A percentile compares a stretch with the other conserved stretches of the same genome.
phyloP scores from a whole-genome alignment of 1,284 basidiomycete genomes.

The Anthracocystis walkeri region DNA sequence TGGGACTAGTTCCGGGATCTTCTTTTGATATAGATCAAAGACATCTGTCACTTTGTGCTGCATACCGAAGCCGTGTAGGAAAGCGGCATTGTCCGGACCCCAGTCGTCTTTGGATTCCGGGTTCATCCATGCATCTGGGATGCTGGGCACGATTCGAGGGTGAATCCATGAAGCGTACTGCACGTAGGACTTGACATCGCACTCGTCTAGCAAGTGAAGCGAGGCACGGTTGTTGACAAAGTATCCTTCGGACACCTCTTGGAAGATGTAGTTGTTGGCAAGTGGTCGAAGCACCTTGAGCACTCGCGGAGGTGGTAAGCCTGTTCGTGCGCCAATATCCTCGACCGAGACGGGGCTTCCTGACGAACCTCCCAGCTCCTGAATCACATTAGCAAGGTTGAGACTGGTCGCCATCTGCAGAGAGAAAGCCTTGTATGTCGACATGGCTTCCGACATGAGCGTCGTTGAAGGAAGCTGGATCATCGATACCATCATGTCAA shows the following conservation, averaged over 20 bases:
- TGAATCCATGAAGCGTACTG: slow-evolving; percentile 19
- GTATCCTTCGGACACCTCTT: slow-evolving; percentile 20
- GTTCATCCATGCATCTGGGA: slow-evolving; percentile 24
- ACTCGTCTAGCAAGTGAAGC: slow-evolving; percentile 23
- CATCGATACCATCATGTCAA: slow-evolving; percentile 40
- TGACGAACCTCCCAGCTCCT: slow-evolving; percentile 13
- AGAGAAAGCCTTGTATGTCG: slow-evolving; percentile 23
- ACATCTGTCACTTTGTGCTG: slow-evolving; percentile 12
- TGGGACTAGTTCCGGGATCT: slow-evolving; percentile 2
- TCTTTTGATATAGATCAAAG: slow-evolving; percentile 16
- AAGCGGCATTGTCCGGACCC: slow-evolving; percentile 15
- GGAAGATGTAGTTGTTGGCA: slow-evolving; percentile 39
- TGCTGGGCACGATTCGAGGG: slow-evolving; percentile 9
- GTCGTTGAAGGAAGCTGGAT: slow-evolving; percentile 19
- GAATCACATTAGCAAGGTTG: slow-evolving; percentile 30
- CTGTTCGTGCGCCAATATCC: slow-evolving; percentile 12
- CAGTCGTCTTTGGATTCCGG: slow-evolving; percentile 12
- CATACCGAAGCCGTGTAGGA: slow-evolving; percentile 16
- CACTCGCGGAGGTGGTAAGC: slow-evolving; percentile 18
- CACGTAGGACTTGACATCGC: slow-evolving; percentile 32
- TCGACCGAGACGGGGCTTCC: slow-evolving; percentile 21
- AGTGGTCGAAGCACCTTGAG: slow-evolving; percentile 30
- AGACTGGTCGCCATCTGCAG: slow-evolving; percentile 34
- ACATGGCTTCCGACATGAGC: slow-evolving; percentile 26
- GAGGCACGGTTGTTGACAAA: slow-evolving; percentile 36